Conservation (phyloP, 768 basidiomycete species). For the Tulasnella sp. region DNA sequence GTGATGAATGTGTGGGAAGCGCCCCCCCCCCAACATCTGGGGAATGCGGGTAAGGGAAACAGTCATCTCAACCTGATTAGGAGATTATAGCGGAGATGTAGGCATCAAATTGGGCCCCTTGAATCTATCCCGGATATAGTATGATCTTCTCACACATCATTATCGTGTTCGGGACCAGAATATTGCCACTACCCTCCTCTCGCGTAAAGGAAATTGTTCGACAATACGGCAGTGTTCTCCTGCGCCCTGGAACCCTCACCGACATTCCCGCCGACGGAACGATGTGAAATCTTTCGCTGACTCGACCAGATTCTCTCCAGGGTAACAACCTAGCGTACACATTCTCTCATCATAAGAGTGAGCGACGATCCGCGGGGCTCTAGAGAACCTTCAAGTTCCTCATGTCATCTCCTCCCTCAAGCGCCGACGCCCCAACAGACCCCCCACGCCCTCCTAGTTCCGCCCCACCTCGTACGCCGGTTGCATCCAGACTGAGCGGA, state of each 20-base stretch:
- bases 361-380: neutral
- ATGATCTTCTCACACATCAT: too few relatives aligned
- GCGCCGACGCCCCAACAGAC: neutral
- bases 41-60: too few relatives aligned
- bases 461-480: neutral
- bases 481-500: neutral
- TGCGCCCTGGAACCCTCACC: neutral
- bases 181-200: too few relatives aligned
- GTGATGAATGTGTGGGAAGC: too few relatives aligned
- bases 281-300: neutral
- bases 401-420: neutral
- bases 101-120: too few relatives aligned
- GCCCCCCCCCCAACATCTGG: too few relatives aligned
- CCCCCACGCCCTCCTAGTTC: neutral
- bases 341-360: neutral
- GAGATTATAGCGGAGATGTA: too few relatives aligned
- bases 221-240: neutral
- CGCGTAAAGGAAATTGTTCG: neutral
- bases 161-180: too few relatives aligned
- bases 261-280: neutral
- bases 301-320: neutral
- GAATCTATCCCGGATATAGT: too few relatives aligned
- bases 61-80: too few relatives aligned
- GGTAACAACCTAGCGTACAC: neutral
- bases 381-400: neutral